Conservation (phyloP, 2,329 filamentous ascomycete genomes). For the Aureobasidium namibiae region DNA sequence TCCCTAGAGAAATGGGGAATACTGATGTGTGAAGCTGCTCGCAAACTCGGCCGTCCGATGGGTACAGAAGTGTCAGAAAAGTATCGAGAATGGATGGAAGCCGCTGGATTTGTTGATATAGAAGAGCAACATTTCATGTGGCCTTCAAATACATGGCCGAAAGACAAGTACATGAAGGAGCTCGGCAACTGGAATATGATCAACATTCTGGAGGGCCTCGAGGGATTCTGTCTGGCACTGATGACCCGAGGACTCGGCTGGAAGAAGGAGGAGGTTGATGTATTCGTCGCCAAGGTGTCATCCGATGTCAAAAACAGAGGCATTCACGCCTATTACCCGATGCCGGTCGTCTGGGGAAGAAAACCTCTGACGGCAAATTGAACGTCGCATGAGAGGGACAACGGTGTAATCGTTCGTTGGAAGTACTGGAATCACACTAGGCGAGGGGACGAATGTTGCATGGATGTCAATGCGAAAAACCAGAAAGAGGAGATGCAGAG, state of each 20-base stretch:
- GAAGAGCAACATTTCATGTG: slow-evolving; percentile 32
- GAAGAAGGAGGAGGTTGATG: slow-evolving; percentile 36
- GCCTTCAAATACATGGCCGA: slow-evolving; percentile 39
- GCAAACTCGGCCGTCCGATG: slow-evolving; percentile 34
- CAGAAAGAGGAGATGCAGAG: neutral
- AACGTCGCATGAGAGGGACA: neutral
- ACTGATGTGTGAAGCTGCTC: slow-evolving; percentile 29
- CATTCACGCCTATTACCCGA: slow-evolving; percentile 32
- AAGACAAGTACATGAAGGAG: slow-evolving; percentile 42
- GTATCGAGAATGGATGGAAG: slow-evolving; percentile 32
- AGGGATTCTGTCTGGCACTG: slow-evolving; percentile 35
- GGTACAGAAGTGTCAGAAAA: slow-evolving; percentile 30
- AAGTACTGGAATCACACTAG: neutral
- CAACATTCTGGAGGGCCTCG: slow-evolving; percentile 34
- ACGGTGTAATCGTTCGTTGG: neutral
- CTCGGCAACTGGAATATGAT: slow-evolving; percentile 39
- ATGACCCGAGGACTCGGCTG: slow-evolving; percentile 35
- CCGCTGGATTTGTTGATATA: slow-evolving; percentile 37
- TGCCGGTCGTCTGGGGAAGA: slow-evolving; percentile 29
- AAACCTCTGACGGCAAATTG: slow-evolving; percentile 20
- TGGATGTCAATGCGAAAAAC: neutral
- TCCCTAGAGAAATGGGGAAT: slow-evolving; percentile 28
- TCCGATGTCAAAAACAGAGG: slow-evolving; percentile 26
- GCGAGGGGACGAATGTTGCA: neutral
- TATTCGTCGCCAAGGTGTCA: slow-evolving; percentile 30